Evolutionary conservation across 202 grass and related monocot genomes (phyloP), one percentile per base, ranked within the genome.

Genomic region (Digitaria exilis): DNA sequence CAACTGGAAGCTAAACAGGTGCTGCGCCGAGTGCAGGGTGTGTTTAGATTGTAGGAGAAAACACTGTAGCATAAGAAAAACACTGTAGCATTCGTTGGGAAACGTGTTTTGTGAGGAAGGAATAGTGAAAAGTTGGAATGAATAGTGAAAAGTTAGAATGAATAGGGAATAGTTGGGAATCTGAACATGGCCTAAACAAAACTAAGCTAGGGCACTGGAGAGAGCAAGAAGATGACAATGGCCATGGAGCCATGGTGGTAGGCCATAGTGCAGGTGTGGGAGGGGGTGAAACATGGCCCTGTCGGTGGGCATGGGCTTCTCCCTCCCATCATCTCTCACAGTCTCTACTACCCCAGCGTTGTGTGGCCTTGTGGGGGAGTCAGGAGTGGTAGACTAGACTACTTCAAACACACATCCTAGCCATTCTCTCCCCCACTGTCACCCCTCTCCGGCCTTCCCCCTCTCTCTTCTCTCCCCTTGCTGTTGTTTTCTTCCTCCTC

Each of bases 251-350:
- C 37, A 39, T 39, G 51, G 79, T 82, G 35, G 85, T 82, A 79
- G 80, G 67, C 57, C 86, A 73, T 81, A 35, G 86, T 89, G 86
- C 90, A 89, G 84, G 69, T 70, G 69, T 77, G 86, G 64, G 90
- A 71, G 84, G 94, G 73, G 87, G 88, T 89, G 88, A 97, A 92
- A 88, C 83, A 89, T 85, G 86, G 82, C 78, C 81, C 78, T 92
- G 92, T 94, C 88, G 88, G 92, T 94, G 85, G 80, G 81, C 89
- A 85, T 91, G 83, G 92, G 85, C 81, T 85, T 81, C 75, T 79
- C 44, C 48, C 80, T 44, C 39, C 11, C 17, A 22, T 3, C 85
- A 30, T 57, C 42, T 30, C 76, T 2, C 76, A 86, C 87, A 69
- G 28, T 5, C 9, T 26, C 56, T 48, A 9, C 56, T 48, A 9